Conservation (phyloP, 2,329 filamentous ascomycete species). For the Scolecobasidium constrictum region DNA sequence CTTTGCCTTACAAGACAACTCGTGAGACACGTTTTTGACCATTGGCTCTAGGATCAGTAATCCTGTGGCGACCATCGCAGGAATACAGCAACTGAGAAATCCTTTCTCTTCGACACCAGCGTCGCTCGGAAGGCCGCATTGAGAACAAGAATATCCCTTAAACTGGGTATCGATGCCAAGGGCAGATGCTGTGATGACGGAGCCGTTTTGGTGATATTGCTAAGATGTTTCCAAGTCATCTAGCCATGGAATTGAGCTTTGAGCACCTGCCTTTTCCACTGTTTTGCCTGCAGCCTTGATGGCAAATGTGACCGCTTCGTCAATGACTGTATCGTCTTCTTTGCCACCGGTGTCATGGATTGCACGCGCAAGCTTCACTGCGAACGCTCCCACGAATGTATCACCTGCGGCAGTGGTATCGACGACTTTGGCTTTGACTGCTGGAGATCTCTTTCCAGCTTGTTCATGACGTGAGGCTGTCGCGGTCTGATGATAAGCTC, state of each 20-base stretch:
- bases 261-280: slow-evolving; percentile 55
- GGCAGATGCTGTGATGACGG: too few relatives aligned
- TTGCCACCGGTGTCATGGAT: slow-evolving; percentile 42
- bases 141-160: too few relatives aligned
- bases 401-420: slow-evolving; percentile 93
- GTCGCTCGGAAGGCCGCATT: too few relatives aligned
- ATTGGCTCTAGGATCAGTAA: too few relatives aligned
- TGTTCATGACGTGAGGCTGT: slow-evolving; percentile 30
- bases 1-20: too few relatives aligned
- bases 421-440: slow-evolving; percentile 64
- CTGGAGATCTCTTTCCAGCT: slow-evolving; percentile 31
- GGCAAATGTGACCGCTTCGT: slow-evolving; percentile 48
- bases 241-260: slow-evolving; percentile 56
- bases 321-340: slow-evolving; percentile 24
- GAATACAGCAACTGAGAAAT: too few relatives aligned
- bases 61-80: too few relatives aligned
- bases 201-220: too few relatives aligned
- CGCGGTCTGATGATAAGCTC: slow-evolving; percentile 32
- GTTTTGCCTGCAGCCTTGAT: slow-evolving; percentile 54
- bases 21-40: too few relatives aligned
- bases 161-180: too few relatives aligned
- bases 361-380: slow-evolving; percentile 41
- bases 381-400: slow-evolving; percentile 85
- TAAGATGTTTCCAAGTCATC: slow-evolving; percentile 37
- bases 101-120: too few relatives aligned